Conservation (phyloP, 2,329 filamentous ascomycete species). For the Pestalotiopsis sp. region DNA sequence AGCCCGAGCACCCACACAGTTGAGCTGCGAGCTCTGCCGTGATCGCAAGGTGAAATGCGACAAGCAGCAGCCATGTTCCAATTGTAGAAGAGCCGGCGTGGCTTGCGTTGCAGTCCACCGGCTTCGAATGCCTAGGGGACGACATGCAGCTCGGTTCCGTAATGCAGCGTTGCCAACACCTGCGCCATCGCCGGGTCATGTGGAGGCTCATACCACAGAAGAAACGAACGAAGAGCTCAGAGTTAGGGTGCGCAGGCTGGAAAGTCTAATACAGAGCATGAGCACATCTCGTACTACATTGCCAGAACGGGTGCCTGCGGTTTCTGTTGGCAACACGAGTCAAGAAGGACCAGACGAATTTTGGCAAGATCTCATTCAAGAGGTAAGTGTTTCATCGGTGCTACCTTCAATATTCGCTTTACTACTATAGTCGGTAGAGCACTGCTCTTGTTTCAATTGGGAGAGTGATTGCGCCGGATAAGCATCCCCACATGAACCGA, state of each 20-base stretch:
- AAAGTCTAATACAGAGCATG: background rate
- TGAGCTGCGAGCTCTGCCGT: slow-evolving; percentile 4
- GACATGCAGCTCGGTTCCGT: background rate
- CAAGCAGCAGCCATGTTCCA: slow-evolving; percentile 2
- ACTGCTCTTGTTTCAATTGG: too few species aligned
- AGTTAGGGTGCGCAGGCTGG: background rate
- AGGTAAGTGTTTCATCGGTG: background rate
- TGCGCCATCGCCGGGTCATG: background rate
- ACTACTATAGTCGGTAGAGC: too few species aligned
- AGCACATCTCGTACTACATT: background rate
- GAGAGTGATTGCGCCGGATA: background rate
- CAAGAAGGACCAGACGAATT: slow-evolving; percentile 4
- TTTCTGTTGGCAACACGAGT: background rate
- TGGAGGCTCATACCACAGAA: too few species aligned
- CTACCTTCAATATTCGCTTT: background rate
- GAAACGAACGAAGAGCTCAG: slow-evolving; percentile 3
- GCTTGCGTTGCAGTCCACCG: background rate
- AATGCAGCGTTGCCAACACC: background rate
- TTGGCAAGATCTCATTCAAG: slow-evolving; percentile 4
- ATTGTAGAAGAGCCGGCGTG: background rate
- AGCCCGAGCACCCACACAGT: background rate
- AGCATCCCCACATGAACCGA: background rate
- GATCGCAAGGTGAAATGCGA: slow-evolving; percentile 9
- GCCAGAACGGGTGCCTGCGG: background rate
- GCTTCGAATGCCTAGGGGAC: background rate